A percentile compares a stretch with the other conserved stretches of the same genome.
phyloP scores from a whole-genome alignment of 306 rosid species.

The Casuarina equisetifolia region DNA sequence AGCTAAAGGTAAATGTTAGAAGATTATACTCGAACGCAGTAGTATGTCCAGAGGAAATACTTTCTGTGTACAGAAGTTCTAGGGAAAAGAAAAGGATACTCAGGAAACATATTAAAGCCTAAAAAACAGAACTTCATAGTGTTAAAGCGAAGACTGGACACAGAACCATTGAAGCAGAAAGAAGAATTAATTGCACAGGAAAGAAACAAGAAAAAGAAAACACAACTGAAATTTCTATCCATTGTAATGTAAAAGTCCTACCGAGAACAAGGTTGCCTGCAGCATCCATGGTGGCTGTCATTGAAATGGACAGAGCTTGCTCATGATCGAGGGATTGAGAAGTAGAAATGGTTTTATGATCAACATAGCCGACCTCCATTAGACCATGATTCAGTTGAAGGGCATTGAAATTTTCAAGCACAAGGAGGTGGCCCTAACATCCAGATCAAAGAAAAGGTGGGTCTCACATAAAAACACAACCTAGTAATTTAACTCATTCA shows the following conservation, averaged over 20 bases:
- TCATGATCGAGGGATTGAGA: slow-evolving; percentile 40
- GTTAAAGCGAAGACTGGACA: neutral
- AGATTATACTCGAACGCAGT: neutral
- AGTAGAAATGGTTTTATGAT: slow-evolving; percentile 47
- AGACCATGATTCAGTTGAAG: slow-evolving; percentile 77
- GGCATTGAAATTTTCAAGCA: slow-evolving; percentile 57
- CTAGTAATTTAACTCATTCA: neutral
- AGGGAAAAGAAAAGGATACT: neutral
- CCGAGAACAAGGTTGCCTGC: slow-evolving; percentile 75
- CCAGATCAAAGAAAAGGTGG: slow-evolving; percentile 24
- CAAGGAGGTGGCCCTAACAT: slow-evolving; percentile 86
- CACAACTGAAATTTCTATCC: neutral
- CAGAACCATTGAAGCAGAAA: neutral
- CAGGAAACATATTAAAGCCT: neutral
- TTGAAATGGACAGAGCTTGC: slow-evolving; percentile 67
- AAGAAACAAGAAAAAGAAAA: neutral
- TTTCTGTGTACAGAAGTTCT: neutral
- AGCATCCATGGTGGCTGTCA: slow-evolving; percentile 78
- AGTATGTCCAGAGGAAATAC: neutral
- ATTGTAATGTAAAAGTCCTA: slow-evolving; percentile 24
- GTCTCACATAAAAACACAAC: neutral
- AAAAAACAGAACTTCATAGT: neutral
- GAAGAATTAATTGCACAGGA: neutral
- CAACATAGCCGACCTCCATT: slow-evolving; percentile 84
- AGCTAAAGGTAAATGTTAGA: neutral